These are phyloP conservation scores for Melanomma pulvis-pyrius DNA, from an alignment of 495 filamentous ascomycete species.

Conservation along the genomic window DNA sequence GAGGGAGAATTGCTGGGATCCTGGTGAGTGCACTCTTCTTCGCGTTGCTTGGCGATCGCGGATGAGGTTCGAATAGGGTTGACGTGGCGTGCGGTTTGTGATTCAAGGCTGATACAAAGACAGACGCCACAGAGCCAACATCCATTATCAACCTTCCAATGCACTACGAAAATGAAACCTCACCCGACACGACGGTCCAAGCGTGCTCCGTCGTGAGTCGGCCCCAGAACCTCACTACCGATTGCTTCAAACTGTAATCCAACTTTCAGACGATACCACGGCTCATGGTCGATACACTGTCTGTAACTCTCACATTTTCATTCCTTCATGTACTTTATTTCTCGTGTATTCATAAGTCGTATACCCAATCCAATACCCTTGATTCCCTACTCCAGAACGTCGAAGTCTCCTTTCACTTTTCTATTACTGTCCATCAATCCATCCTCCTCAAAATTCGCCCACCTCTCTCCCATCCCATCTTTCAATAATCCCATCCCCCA, in stretches of 20 bases:
- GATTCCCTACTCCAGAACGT: conserved; percentile 2
- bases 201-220: background rate
- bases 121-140: conserved; percentile 1
- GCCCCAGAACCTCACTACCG: background rate
- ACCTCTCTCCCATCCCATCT: conserved; percentile 2
- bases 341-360: background rate
- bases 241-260: background rate
- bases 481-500: conserved; percentile 11
- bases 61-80: background rate
- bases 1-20: conserved; percentile 19
- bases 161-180: conserved; percentile 5
- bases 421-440: no score
- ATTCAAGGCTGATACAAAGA: conserved; percentile 6
- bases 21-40: conserved; percentile 12
- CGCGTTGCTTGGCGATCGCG: background rate
- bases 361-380: background rate
- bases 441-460: no score
- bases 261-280: background rate
- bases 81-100: background rate
- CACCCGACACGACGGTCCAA: background rate
- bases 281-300: background rate
- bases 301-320: background rate
- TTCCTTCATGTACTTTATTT: conserved; percentile 9
- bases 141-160: conserved; percentile 17
- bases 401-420: background rate